A percentile compares a stretch with the other conserved stretches of the same genome.
Conservation (phyloP, 176 grass and related monocot species). For the Ampelocalamus luodianensis region DNA sequence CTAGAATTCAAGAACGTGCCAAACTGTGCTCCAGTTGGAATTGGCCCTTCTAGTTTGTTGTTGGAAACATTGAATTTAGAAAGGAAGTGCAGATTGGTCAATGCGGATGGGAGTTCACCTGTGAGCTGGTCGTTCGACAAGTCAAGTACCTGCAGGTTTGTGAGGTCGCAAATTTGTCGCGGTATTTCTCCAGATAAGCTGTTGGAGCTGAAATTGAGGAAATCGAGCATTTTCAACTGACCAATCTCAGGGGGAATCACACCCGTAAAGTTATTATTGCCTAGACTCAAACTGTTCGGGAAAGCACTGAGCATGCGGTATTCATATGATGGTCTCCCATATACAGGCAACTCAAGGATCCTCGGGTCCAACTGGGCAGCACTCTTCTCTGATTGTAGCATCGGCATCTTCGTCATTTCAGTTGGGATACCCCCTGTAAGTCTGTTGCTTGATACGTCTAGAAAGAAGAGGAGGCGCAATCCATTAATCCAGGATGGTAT, state of each 20-base stretch:
- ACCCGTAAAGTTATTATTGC: constrained; percentile 57
- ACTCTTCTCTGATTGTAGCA: constrained; percentile 55
- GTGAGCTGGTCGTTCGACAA: constrained; percentile 64
- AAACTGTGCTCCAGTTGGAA: constrained; percentile 69
- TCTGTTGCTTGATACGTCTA: constrained; percentile 64
- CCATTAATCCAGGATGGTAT: constrained; percentile 68
- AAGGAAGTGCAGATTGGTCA: constrained; percentile 65
- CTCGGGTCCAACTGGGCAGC: constrained; percentile 52
- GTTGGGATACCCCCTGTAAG: constrained; percentile 65
- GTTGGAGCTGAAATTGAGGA: constrained; percentile 62
- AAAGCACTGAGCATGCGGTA: constrained; percentile 70
- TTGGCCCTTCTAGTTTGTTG: constrained; percentile 63
- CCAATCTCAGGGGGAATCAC: constrained; percentile 60
- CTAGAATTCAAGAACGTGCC: constrained; percentile 64
- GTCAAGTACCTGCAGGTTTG: constrained; percentile 56
- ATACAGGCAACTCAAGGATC: constrained; percentile 72
- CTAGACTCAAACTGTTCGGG: constrained; percentile 49
- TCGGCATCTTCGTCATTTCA: constrained; percentile 55
- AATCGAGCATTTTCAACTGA: constrained; percentile 54
- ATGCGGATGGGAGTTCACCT: constrained; percentile 53
- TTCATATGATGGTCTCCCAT: constrained; percentile 49
- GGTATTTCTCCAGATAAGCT: constrained; percentile 69
- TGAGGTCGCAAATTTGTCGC: constrained; percentile 56
- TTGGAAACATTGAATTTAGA: constrained; percentile 65
- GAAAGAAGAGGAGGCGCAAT: constrained; percentile 61